phyloP scores from a whole-genome alignment of 1,284 basidiomycete species.

The Cystobasidium sp. region DNA sequence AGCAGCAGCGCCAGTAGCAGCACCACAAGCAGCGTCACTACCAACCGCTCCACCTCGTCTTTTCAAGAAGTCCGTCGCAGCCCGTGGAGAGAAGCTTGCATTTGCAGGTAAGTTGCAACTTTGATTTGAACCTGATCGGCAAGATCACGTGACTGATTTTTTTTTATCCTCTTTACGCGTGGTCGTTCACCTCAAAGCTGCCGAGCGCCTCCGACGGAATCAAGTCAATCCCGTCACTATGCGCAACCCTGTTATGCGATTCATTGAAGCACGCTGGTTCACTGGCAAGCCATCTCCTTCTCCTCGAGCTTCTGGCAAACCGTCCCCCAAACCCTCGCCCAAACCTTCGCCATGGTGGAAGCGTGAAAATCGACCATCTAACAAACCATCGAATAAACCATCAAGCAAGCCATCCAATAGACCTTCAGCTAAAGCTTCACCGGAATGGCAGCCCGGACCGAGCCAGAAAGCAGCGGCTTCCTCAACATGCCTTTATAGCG shows the following conservation, averaged over 20 bases:
- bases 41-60: conserved; percentile 4
- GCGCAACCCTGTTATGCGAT: conserved; percentile 23
- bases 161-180: not conserved
- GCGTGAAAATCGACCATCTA: conserved; percentile 10
- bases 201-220: conserved; percentile 20
- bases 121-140: not conserved
- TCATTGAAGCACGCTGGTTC: conserved; percentile 3
- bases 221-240: conserved; percentile 25
- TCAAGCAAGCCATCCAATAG: conserved; percentile 5
- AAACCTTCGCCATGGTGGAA: conserved; percentile 10
- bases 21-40: not conserved
- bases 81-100: conserved; percentile 14
- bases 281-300: conserved; percentile 11
- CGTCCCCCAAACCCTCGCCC: conserved; percentile 10
- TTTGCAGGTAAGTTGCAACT: not conserved
- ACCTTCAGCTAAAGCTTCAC: conserved; percentile 16
- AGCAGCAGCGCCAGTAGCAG: conserved; percentile 19
- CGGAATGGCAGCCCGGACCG: not conserved
- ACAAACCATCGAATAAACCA: conserved; percentile 9
- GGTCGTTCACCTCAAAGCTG: not conserved
- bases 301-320: conserved; percentile 4
- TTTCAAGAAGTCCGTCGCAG: not conserved
- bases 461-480: conserved; percentile 3
- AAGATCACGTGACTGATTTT: conserved; percentile 17
- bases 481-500: conserved; percentile 10